Evolutionary conservation across 257 asterid species (phyloP).

Genomic region (Plantago major): DNA sequence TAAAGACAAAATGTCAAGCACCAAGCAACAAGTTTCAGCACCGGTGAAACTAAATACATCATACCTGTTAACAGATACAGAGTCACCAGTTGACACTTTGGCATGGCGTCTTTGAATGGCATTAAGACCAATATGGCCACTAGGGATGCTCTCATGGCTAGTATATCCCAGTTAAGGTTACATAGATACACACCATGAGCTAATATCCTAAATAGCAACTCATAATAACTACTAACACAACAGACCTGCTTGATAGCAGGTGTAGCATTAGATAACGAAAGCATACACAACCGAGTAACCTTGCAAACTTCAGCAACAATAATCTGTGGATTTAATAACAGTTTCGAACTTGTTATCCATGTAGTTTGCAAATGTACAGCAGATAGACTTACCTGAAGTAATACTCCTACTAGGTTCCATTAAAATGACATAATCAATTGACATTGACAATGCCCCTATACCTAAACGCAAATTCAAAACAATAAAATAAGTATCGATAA

Average conservation of each 20-base stretch:
- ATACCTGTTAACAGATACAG: slow-evolving; percentile 71
- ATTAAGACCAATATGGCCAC: slow-evolving; percentile 75
- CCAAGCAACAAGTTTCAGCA: not conserved
- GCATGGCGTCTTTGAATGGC: slow-evolving; percentile 89
- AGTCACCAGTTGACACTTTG: slow-evolving; percentile 76
- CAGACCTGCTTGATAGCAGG: not conserved
- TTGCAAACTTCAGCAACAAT: not conserved
- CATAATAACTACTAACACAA: not conserved
- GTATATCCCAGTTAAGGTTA: slow-evolving; percentile 67
- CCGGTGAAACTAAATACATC: slow-evolving; percentile 4
- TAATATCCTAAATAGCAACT: slow-evolving; percentile 14
- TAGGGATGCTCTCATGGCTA: slow-evolving; percentile 49
- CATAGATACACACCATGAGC: slow-evolving; percentile 11
- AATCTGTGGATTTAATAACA: too few species aligned
- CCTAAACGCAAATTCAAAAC: not conserved
- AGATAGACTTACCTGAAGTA: slow-evolving; percentile 5
- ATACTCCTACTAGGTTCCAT: not conserved
- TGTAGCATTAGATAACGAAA: not conserved
- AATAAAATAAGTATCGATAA: too few species aligned
- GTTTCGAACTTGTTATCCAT: not conserved
- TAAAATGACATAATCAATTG: not conserved
- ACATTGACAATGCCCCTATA: not conserved
- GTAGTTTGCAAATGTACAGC: not conserved
- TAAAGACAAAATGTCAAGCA: slow-evolving; percentile 9
- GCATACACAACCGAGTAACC: not conserved